phyloP scores from a whole-genome alignment of 2,329 filamentous ascomycete genomes.

The Ceratocystis ficicola region DNA sequence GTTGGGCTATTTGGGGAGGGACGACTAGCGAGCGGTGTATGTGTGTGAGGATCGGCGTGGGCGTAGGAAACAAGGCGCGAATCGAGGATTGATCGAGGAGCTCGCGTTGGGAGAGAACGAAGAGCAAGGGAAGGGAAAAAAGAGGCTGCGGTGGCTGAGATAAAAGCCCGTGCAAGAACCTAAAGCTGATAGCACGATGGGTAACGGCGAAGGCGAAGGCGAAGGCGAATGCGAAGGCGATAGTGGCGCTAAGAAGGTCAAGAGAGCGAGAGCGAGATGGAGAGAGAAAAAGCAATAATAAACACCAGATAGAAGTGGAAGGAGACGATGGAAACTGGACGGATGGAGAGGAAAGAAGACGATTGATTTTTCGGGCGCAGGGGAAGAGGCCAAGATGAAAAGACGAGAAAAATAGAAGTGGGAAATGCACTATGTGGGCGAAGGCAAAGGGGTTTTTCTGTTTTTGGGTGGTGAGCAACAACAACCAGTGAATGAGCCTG shows the following conservation, averaged over 20 bases:
- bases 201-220: background rate
- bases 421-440: background rate
- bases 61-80: background rate
- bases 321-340: background rate
- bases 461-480: background rate
- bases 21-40: background rate
- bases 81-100: background rate
- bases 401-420: background rate
- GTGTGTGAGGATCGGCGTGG: background rate
- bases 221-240: background rate
- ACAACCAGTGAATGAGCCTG: background rate
- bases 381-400: background rate
- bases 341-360: background rate
- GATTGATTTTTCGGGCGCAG: background rate
- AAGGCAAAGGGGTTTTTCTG: background rate
- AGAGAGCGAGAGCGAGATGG: background rate
- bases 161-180: background rate
- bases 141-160: too few species aligned
- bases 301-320: background rate
- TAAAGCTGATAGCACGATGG: background rate
- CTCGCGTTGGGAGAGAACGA: background rate
- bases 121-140: background rate
- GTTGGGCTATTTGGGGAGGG: background rate
- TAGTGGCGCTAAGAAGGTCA: background rate
- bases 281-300: background rate